Conservation (phyloP, 345 rosid genomes). For the Diplotaxis tenuifolia region DNA sequence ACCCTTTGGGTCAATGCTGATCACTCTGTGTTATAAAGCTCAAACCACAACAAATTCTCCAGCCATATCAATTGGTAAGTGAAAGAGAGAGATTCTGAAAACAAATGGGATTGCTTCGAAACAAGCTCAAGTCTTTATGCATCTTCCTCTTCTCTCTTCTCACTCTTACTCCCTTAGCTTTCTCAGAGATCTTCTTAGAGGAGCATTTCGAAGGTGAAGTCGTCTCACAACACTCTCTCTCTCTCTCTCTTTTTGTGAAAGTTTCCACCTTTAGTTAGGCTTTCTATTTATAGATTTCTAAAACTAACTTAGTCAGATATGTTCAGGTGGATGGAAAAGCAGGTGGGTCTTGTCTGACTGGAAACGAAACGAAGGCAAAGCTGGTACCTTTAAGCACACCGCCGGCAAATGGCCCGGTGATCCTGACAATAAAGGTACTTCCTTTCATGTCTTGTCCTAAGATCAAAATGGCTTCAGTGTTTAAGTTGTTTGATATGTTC, state of each 20-base stretch:
- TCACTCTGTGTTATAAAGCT: neutral
- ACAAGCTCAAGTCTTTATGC: slow-evolving; percentile 6
- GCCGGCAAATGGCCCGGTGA: slow-evolving; percentile 86
- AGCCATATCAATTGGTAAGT: slow-evolving; percentile 1
- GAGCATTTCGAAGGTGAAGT: slow-evolving; percentile 53
- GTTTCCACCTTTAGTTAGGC: neutral
- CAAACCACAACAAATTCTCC: neutral
- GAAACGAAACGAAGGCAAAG: slow-evolving; percentile 86
- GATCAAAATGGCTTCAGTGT: too few relatives aligned
- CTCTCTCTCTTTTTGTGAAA: neutral
- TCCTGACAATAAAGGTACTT: slow-evolving; percentile 70
- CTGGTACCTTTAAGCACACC: slow-evolving; percentile 73
- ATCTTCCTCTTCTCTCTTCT: slow-evolving; percentile 26
- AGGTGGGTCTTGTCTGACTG: slow-evolving; percentile 90
- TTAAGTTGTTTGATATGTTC: too few relatives aligned
- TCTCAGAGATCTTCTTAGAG: slow-evolving; percentile 52
- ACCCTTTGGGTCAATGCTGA: slow-evolving; percentile 14
- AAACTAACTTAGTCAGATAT: slow-evolving; percentile 4
- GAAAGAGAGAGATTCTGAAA: neutral
- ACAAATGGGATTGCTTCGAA: slow-evolving; percentile 26
- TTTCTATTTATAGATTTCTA: slow-evolving; percentile 4
- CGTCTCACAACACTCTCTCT: neutral
- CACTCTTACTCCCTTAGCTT: slow-evolving; percentile 31
- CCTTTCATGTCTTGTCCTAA: too few relatives aligned
- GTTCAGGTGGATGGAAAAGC: slow-evolving; percentile 84